These are phyloP conservation scores for Penicillium flavigenum DNA, from an alignment of 495 filamentous ascomycete species.

Conservation along the genomic window DNA sequence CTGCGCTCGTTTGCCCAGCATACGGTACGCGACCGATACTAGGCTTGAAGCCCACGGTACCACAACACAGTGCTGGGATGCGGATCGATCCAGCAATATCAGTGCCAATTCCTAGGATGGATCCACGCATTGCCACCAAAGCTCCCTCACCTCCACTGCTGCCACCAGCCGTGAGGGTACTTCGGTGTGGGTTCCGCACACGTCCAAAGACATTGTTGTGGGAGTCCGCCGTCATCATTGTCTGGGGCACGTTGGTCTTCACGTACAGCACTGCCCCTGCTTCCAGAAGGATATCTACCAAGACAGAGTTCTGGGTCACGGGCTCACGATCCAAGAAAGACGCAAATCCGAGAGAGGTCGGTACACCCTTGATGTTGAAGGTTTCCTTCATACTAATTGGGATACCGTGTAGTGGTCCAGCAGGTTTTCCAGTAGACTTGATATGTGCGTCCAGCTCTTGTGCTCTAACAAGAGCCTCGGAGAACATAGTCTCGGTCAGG, in stretches of 20 bases:
- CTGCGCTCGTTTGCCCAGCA: slow-evolving; percentile 20
- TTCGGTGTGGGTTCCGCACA: slow-evolving; percentile 42
- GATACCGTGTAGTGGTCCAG: slow-evolving; percentile 61
- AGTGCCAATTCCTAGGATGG: slow-evolving; percentile 60
- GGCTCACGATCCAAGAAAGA: slow-evolving; percentile 50
- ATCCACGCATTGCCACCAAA: slow-evolving; percentile 56
- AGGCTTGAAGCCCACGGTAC: slow-evolving; percentile 59
- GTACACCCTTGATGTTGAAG: slow-evolving; percentile 51
- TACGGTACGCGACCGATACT: slow-evolving; percentile 54
- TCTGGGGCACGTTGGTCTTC: slow-evolving; percentile 56
- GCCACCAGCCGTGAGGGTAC: slow-evolving; percentile 45
- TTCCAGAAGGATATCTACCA: slow-evolving; percentile 31
- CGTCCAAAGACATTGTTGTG: slow-evolving; percentile 40
- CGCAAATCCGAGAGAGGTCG: slow-evolving; percentile 28
- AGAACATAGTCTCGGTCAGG: slow-evolving; percentile 50
- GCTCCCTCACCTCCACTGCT: slow-evolving; percentile 65
- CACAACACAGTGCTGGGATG: slow-evolving; percentile 60
- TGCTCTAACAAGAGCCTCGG: slow-evolving; percentile 36
- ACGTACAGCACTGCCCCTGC: slow-evolving; percentile 49
- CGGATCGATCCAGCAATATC: slow-evolving; percentile 66
- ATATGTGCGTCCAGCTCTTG: slow-evolving; percentile 42
- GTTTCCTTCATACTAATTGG: slow-evolving; percentile 66
- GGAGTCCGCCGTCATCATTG: slow-evolving; percentile 50
- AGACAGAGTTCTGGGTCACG: slow-evolving; percentile 33
- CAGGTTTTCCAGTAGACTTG: slow-evolving; percentile 31